Evolutionary conservation across 2,329 filamentous ascomycete genomes (phyloP).

Genomic region (Trichoderma citrinoviride): DNA sequence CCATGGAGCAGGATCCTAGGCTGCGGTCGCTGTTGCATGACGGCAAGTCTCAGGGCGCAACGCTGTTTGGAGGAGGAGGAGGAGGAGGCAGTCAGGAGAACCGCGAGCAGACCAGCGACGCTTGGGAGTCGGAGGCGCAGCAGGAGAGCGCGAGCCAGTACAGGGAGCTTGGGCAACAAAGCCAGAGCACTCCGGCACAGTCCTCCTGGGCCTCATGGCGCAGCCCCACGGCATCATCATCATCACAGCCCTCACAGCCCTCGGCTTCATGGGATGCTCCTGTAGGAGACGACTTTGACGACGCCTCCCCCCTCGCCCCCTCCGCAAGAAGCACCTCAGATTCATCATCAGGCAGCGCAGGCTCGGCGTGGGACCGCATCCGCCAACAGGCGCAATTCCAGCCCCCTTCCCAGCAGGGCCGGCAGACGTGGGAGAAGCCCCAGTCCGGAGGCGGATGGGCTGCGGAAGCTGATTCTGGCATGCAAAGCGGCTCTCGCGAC

Average conservation of each 20-base stretch:
- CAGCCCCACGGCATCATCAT: conserved; percentile 2
- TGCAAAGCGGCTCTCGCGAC: conserved; percentile 25
- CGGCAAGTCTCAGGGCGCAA: conserved; percentile 24
- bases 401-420: conserved; percentile 27
- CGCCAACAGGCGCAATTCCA: conserved; percentile 38
- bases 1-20: conserved; percentile 32
- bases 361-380: conserved; percentile 47
- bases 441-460: conserved; percentile 23
- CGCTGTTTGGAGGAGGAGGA: too few species aligned
- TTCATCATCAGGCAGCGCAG: conserved; percentile 23
- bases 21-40: conserved; percentile 29
- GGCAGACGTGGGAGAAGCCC: conserved; percentile 24
- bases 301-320: conserved; percentile 45
- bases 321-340: conserved; percentile 29
- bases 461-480: conserved; percentile 30
- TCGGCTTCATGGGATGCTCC: conserved; percentile 28
- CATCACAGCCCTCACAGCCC: conserved; percentile 12
- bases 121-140: conserved; percentile 24
- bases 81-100: conserved; percentile 23
- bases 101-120: conserved; percentile 22
- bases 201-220: conserved; percentile 23
- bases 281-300: conserved; percentile 36
- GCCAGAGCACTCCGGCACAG: conserved; percentile 15
- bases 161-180: conserved; percentile 7
- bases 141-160: conserved; percentile 18